Evolutionary conservation across 345 rosid species (phyloP), one percentile per base, ranked within the genome.

Genomic region (Noccaea caerulescens): DNA sequence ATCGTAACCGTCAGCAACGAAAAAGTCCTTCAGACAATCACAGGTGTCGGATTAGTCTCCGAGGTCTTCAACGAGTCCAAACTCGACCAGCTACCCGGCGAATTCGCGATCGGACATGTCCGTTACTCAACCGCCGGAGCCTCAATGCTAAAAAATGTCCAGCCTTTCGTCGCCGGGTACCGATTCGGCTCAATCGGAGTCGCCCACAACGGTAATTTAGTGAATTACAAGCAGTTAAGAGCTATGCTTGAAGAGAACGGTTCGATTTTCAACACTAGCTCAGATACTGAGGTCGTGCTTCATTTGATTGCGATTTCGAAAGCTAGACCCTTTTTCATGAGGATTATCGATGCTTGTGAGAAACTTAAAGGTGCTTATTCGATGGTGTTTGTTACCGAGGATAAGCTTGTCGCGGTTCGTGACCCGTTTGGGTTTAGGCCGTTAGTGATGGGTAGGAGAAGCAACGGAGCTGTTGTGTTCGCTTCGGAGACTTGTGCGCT

Each of bases 401-500:
- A 94, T 82, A 89, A 94, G 83, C 82, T 94, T 34, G 99, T 91
- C 14, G 99, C 97, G 0, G 96, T 91, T 34, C 87, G 97, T 59
- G 99, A 94, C 38, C 99, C 97, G 0, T 75, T 6, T 51, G 99
- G 99, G 52, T 93, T 93, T 77, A 82, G 98, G 58, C 98, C 98
- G 0, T 73, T 93, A 62, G 97, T 93, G 32, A 91, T 91, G 97
- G 97, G 99, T 20, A 84, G 91, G 84, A 86, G 96, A 82, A 91
- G 96, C 46, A 94, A 91, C 32, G 99, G 97, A 3, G 91, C 96
- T 58, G 83, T 91, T 33, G 96, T 91, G 36, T 89, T 93, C 10
- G 98, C 99, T 8, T 94, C 97, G 0, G 99, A 94, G 76, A 94
- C 97, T 52, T 94, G 99, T 52, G 99, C 99, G 18, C 99, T 91